Evolutionary conservation across 2,329 filamentous ascomycete species (phyloP).

Genomic region (Venturia oleaginea): DNA sequence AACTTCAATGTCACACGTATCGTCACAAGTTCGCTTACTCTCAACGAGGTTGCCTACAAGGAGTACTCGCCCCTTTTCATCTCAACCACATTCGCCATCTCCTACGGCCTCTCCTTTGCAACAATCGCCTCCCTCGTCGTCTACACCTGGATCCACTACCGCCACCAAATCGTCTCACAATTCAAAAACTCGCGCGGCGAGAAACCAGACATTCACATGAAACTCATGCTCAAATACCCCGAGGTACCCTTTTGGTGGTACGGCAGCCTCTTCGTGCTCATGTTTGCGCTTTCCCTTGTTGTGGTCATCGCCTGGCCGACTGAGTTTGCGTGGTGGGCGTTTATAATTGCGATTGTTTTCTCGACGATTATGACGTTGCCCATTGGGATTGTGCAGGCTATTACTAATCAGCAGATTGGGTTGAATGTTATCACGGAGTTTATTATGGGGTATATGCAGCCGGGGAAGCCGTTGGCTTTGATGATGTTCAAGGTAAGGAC

Average conservation of each 20-base stretch:
- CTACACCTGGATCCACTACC: conserved; percentile 56
- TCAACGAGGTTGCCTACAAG: conserved; percentile 56
- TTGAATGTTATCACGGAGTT: conserved; percentile 49
- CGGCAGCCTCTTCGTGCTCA: conserved; percentile 34
- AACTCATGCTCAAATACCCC: conserved; percentile 49
- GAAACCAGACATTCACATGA: conserved; percentile 37
- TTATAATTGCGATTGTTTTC: conserved; percentile 51
- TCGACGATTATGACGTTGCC: conserved; percentile 36
- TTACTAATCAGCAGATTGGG: conserved; percentile 56
- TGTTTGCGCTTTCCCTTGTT: conserved; percentile 42
- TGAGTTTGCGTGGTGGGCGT: conserved; percentile 64
- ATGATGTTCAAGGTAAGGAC: conserved; percentile 33
- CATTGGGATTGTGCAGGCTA: conserved; percentile 61
- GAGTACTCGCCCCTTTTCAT: conserved; percentile 53
- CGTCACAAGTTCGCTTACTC: conserved; percentile 50
- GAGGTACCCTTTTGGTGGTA: conserved; percentile 53
- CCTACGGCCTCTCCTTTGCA: conserved; percentile 65
- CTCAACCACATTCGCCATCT: conserved; percentile 61
- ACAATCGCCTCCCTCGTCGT: conserved; percentile 61
- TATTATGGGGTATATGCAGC: conserved; percentile 64
- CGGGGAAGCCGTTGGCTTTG: conserved; percentile 60
- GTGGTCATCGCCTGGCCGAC: conserved; percentile 49
- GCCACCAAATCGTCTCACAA: conserved; percentile 56
- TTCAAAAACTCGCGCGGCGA: conserved; percentile 50
- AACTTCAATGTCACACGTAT: conserved; percentile 57